Base-by-base conservation (phyloP, 208 protist genomes). In the Leishmania major region DNA sequence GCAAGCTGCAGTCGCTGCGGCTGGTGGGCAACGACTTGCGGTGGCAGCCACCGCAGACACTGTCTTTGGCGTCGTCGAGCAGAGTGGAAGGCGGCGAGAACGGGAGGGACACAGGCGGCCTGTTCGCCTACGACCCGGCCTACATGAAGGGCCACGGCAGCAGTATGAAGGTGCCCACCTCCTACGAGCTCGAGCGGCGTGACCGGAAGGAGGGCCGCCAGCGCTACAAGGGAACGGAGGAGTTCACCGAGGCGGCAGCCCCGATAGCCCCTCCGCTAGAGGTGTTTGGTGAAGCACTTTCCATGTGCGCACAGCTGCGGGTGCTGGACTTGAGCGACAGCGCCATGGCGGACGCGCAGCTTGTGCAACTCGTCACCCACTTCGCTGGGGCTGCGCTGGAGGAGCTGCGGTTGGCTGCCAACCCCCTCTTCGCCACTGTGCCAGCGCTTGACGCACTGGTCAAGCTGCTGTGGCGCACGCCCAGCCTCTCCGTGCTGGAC, bases 1-100 rank as follows among this genome's bases (percentile, higher is more conserved):
- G 75, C 8, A 43, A 40, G 28, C 79, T 96, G 64, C 82, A 90
- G 40, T 85, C 90, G 62, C 71, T 96, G 53, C 64, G 76, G n/a
- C 82, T 96, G 17, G 82, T 86, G n/a, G 92, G 93, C 53, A 96
- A 94, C 77, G 91, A 94, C 78, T 73, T 94, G 22, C 86, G 90
- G 51, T 73, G 60, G 22, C 25, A 40, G 47, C 47, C 45, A 31
- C 62, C 51, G 25, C 47, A 28, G n/a, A 25, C 55, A 37, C 35
- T 62, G 69, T 2, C 22, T 51, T 47, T 45, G 37, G 35, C 43
- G 45, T 74, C 70, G 47, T 35, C 40, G 45, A 74, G 70, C 45
- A 35, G 28, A n/a, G 70, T 51, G 25, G 57, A 49, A 37, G 28
- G 47, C 53, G 60, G 17, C 13, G 64, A 76, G 15, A 64, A 19